These are phyloP conservation scores for Tetrahymena malaccensis DNA, from an alignment of 73 alveolate genomes.

Conservation along the genomic window DNA sequence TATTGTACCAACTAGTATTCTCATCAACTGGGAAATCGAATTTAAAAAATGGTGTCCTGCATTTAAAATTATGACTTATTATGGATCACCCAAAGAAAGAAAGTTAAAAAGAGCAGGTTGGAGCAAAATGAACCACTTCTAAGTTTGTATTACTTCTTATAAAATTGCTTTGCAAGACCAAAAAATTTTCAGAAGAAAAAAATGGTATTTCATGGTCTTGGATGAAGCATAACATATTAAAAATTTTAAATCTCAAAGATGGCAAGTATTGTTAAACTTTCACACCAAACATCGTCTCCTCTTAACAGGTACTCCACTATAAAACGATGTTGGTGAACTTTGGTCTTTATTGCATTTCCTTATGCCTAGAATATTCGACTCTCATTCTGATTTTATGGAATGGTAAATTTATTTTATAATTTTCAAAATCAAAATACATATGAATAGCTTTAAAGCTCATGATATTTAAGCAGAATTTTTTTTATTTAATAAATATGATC, in stretches of 20 bases:
- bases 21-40: slow-evolving; percentile 99
- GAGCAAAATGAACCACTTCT: slow-evolving; percentile 92
- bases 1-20: slow-evolving; percentile 98
- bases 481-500: too few relatives aligned
- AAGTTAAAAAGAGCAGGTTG: slow-evolving; percentile 97
- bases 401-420: neutral
- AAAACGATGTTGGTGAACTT: slow-evolving; percentile 98
- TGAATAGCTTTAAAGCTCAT: too few relatives aligned
- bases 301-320: slow-evolving; percentile 99
- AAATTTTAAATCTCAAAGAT: slow-evolving; percentile 95
- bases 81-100: slow-evolving; percentile 91
- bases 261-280: slow-evolving; percentile 96
- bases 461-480: neutral
- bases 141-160: slow-evolving; percentile 96
- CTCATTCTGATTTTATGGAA: slow-evolving; percentile 44
- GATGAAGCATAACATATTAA: slow-evolving; percentile 99
- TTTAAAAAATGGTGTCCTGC: slow-evolving; percentile 99
- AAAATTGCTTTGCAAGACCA: slow-evolving; percentile 94
- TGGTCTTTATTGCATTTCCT: slow-evolving; percentile 99
- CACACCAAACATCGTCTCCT: slow-evolving; percentile 94
- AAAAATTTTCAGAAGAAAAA: slow-evolving; percentile 93
- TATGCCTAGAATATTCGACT: slow-evolving; percentile 83
- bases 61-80: slow-evolving; percentile 95
- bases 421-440: slow-evolving; percentile 46
- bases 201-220: slow-evolving; percentile 98